phyloP scores from a whole-genome alignment of 2,329 filamentous ascomycete species.

The Sclerotinia subarctica region DNA sequence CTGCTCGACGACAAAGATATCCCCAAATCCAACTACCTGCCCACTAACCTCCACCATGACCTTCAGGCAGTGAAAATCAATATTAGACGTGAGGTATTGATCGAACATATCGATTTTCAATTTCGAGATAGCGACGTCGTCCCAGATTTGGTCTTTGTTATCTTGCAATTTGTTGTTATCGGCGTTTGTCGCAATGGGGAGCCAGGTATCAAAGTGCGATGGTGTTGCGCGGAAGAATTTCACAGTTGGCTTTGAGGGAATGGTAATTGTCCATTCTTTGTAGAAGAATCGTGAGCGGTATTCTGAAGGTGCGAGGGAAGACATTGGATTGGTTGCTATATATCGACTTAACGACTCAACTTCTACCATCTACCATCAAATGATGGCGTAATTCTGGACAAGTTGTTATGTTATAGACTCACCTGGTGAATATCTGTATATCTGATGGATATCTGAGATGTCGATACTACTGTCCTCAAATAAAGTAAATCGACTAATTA shows the following conservation, averaged over 20 bases:
- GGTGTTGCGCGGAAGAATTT: neutral
- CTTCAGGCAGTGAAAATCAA: neutral
- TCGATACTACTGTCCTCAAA: neutral
- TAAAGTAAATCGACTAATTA: neutral
- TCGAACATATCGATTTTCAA: neutral
- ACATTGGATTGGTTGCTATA: neutral
- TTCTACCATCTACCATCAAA: no score
- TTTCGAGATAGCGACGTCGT: neutral
- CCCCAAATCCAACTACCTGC: neutral
- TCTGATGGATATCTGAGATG: neutral
- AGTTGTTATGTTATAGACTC: neutral
- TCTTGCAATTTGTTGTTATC: constrained; percentile 1
- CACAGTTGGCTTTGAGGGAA: neutral
- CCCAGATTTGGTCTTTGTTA: neutral
- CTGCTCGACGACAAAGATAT: neutral
- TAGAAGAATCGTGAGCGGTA: neutral
- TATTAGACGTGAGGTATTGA: neutral
- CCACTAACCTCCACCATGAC: neutral
- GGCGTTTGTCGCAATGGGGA: neutral
- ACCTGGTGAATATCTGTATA: neutral
- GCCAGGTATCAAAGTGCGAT: neutral
- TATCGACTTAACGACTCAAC: neutral
- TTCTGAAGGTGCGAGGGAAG: neutral
- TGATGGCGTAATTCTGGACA: neutral
- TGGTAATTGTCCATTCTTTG: neutral